Evolutionary conservation across 2,329 filamentous ascomycete species (phyloP).

Genomic region (Dactylellina leptospora): DNA sequence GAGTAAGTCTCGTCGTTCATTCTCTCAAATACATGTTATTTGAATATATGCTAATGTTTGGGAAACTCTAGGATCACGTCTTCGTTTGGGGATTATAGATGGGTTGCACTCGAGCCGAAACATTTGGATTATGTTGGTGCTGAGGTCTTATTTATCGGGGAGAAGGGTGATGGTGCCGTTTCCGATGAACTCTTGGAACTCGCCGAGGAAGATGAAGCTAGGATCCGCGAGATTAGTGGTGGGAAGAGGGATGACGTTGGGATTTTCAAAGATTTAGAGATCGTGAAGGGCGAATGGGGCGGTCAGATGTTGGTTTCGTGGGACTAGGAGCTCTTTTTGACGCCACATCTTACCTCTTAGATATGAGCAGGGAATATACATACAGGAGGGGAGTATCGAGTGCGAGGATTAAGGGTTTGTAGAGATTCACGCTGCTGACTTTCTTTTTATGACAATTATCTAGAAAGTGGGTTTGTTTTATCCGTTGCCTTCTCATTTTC

Average conservation of each 20-base stretch:
- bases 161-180: slow-evolving; percentile 68
- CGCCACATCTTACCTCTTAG: too few relatives aligned
- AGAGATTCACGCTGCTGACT: too few relatives aligned
- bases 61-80: slow-evolving; percentile 68
- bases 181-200: slow-evolving; percentile 75
- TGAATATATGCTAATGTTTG: slow-evolving; percentile 32
- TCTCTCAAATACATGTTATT: background rate
- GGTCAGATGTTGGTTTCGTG: slow-evolving; percentile 37
- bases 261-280: slow-evolving; percentile 67
- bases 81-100: slow-evolving; percentile 76
- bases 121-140: slow-evolving; percentile 78
- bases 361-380: too few relatives aligned
- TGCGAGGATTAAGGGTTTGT: too few relatives aligned
- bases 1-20: slow-evolving; percentile 64
- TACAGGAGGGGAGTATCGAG: too few relatives aligned
- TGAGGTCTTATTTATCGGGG: slow-evolving; percentile 81
- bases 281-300: slow-evolving; percentile 53
- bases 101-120: slow-evolving; percentile 76
- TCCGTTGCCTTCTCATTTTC: too few relatives aligned
- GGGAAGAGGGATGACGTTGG: slow-evolving; percentile 49
- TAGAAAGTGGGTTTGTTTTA: background rate
- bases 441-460: background rate
- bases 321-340: too few relatives aligned
- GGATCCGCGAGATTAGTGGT: slow-evolving; percentile 70
- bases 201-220: slow-evolving; percentile 76